These are phyloP conservation scores for Hysterangium stoloniferum DNA, from an alignment of 768 basidiomycete genomes.

Conservation along the genomic window DNA sequence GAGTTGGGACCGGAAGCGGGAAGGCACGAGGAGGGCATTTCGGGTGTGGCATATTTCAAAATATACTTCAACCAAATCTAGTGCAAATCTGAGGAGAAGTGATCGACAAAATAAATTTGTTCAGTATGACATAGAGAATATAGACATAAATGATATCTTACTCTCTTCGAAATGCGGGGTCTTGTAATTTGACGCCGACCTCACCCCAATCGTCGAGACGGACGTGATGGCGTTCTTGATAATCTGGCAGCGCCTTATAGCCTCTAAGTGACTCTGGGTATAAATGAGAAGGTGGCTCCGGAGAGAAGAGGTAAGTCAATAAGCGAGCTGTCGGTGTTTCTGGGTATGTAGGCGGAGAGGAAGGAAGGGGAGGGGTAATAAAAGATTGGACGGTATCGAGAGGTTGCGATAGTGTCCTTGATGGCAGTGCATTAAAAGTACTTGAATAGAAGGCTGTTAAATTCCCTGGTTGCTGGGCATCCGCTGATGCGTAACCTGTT, in stretches of 20 bases:
- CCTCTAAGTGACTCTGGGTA: background rate
- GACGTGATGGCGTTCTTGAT: conserved; percentile 25
- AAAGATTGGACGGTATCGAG: background rate
- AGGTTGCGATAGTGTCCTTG: background rate
- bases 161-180: conserved; percentile 74
- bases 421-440: conserved; percentile 1
- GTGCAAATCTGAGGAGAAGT: conserved; percentile 58
- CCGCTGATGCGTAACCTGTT: background rate
- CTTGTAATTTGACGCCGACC: conserved; percentile 59
- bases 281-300: background rate
- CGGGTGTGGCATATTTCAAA: conserved; percentile 90
- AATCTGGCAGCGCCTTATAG: conserved; percentile 12
- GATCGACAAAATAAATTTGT: conserved; percentile 4
- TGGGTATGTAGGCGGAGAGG: conserved; percentile 16
- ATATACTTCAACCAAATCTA: conserved; percentile 91
- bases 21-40: conserved; percentile 78
- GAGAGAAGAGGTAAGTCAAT: conserved; percentile 61
- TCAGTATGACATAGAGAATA: too few relatives aligned
- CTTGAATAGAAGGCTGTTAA: background rate
- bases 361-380: conserved; percentile 7
- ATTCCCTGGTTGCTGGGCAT: background rate
- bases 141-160: conserved; percentile 43
- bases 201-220: conserved; percentile 67
- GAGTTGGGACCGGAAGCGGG: conserved; percentile 69
- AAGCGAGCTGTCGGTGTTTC: conserved; percentile 60